Percentiles rank a stretch among this genome's conserved stretches.
Conservation (phyloP, 331 rosid genomes). For the Prunus yedoensis region DNA sequence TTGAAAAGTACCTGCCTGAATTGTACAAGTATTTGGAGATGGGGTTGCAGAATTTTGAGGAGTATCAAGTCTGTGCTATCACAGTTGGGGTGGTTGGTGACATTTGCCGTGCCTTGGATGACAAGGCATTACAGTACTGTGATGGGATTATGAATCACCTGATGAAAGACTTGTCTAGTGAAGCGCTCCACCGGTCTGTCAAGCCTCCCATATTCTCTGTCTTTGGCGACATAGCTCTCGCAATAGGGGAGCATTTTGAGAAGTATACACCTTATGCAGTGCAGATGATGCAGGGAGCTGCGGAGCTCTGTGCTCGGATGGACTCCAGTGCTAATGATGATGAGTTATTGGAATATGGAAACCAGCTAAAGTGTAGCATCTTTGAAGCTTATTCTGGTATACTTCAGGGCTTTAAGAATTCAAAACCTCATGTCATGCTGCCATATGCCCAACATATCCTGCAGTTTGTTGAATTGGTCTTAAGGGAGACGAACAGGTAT, state of each 20-base stretch:
- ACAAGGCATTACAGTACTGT: slow-evolving; percentile 33
- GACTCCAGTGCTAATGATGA: slow-evolving; percentile 26
- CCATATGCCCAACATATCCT: slow-evolving; percentile 43
- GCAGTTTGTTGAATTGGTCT: slow-evolving; percentile 37
- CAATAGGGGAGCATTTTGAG: slow-evolving; percentile 47
- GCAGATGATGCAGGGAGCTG: slow-evolving; percentile 44
- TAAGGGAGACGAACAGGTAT: slow-evolving; percentile 33
- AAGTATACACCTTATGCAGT: slow-evolving; percentile 39
- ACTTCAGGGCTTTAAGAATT: slow-evolving; percentile 42
- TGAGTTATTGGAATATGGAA: slow-evolving; percentile 35
- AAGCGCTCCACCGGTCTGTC: slow-evolving; percentile 40
- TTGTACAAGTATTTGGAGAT: slow-evolving; percentile 41
- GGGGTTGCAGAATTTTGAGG: slow-evolving; percentile 48
- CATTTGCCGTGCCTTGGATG: slow-evolving; percentile 39
- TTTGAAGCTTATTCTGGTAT: slow-evolving; percentile 53
- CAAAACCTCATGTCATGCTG: slow-evolving; percentile 40
- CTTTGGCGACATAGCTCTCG: slow-evolving; percentile 47
- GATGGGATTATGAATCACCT: slow-evolving; percentile 41
- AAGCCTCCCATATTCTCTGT: slow-evolving; percentile 49
- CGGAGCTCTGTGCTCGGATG: slow-evolving; percentile 37
- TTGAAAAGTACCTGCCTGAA: slow-evolving; percentile 38
- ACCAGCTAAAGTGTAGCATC: slow-evolving; percentile 44
- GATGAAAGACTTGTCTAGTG: slow-evolving; percentile 34
- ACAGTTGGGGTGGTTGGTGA: slow-evolving; percentile 53
- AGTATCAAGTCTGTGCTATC: slow-evolving; percentile 47